A percentile compares a stretch with the other conserved stretches of the same genome.
phyloP scores from a whole-genome alignment of 1,284 basidiomycete species.

The Salmacisia buchloeana region DNA sequence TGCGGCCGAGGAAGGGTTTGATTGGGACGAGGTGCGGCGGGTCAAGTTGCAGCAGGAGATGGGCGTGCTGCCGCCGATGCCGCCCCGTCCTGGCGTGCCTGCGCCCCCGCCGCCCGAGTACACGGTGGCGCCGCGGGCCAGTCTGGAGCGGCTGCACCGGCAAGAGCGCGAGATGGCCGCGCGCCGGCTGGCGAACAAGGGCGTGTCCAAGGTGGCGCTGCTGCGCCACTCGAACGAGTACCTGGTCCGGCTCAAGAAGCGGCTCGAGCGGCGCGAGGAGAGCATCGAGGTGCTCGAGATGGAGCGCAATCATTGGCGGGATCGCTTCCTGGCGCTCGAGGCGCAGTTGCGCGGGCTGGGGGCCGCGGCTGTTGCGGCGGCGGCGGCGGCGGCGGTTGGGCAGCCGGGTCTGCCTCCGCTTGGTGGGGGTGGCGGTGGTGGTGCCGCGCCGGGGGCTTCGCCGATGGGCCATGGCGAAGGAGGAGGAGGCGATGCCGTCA shows the following conservation, averaged over 20 bases:
- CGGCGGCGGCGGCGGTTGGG: neutral
- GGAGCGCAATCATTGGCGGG: conserved; percentile 53
- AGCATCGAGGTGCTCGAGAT: conserved; percentile 68
- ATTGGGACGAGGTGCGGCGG: conserved; percentile 19
- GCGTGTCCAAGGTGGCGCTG: conserved; percentile 90
- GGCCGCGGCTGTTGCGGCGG: neutral
- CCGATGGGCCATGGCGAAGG: too few species aligned
- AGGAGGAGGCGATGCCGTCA: too few species aligned
- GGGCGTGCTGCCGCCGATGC: neutral
- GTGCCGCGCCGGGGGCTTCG: too few species aligned
- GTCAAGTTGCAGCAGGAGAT: conserved; percentile 8
- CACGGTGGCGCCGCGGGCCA: neutral
- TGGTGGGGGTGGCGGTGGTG: too few species aligned
- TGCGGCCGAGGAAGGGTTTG: conserved; percentile 36
- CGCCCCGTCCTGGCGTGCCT: neutral
- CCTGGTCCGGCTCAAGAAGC: conserved; percentile 67
- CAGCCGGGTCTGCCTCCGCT: too few species aligned
- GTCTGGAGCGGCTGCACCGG: neutral
- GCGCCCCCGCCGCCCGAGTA: conserved; percentile 15
- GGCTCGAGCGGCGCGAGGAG: conserved; percentile 74
- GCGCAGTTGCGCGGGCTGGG: conserved; percentile 4
- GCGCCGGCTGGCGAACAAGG: conserved; percentile 56
- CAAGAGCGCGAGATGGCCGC: conserved; percentile 8
- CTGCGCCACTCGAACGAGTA: conserved; percentile 84
- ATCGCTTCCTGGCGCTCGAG: neutral